Base-by-base conservation (phyloP, 2,329 filamentous ascomycete genomes). In the Aspergillus fumigatiaffinis region DNA sequence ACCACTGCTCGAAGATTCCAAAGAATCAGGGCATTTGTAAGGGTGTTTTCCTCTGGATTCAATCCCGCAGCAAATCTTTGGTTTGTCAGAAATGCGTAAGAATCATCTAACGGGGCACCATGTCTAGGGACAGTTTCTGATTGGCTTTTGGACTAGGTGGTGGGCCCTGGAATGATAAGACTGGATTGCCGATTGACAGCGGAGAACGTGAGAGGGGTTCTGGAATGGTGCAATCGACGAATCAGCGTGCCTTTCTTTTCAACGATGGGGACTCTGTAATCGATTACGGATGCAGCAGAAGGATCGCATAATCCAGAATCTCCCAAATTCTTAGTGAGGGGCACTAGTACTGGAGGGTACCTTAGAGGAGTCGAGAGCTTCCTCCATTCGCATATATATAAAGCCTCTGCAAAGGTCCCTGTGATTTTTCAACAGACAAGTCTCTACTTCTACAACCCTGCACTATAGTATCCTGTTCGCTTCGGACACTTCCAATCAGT, bases 401-500 rank as follows among this genome's bases (percentile, higher is more conserved):
- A 25, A 47, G 44, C 23, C 9, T 23, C 44, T 23, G 12, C 9
- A 14, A 23, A 47, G 44, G 3, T n/a, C 44, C 14, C 2, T 17
- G 21, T 21, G n/a, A 20, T 3, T 6, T 23, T 12, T 23, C 42
- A 9, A 14, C 10, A 12, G 10, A 14, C 23, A 47, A 47, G 21
- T 25, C 21, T 25, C 21, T 47, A 23, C 44, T 23, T 47, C 44
- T 29, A 38, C 49, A 12, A 10, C n/a, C 26, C 20, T 35, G 52
- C 32, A 28, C 47, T 49, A 28, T 49, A 51, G 29, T 47, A 41
- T 32, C 32, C 35, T 55, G 48, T 59, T 32, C 12, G n/a, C 35
- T 21, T 42, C 35, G 28, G 28, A 23, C 14, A 42, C 41, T 29
- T 25, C 26, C 48, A 52, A 59, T 56, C 62, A 56, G 61, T 71